Percentiles rank a stretch among this genome's conserved stretches.
Conservation (phyloP, 306 rosid genomes). For the Rosa chinensis region DNA sequence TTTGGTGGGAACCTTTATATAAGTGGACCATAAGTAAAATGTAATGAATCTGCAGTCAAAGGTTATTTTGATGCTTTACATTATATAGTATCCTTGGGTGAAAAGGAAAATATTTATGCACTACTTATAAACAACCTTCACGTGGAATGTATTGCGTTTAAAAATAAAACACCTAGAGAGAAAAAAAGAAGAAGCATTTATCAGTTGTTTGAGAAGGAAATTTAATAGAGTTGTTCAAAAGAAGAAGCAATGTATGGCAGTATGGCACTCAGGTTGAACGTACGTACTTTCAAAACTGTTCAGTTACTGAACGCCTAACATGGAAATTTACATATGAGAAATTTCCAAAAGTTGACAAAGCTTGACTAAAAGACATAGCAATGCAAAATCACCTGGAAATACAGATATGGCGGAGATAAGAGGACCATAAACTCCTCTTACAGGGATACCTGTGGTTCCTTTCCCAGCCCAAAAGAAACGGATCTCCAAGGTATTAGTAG, state of each 20-base stretch:
- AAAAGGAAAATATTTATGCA: background rate
- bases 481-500: conserved; percentile 37
- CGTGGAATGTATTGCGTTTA: background rate
- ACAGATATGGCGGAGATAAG: conserved; percentile 65
- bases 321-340: background rate
- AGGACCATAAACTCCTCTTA: conserved; percentile 57
- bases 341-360: background rate
- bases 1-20: background rate
- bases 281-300: background rate
- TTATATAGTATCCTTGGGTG: background rate
- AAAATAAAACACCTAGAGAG: background rate
- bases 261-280: background rate
- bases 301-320: background rate
- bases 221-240: background rate
- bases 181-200: background rate
- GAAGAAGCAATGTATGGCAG: background rate
- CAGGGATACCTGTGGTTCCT: conserved; percentile 54
- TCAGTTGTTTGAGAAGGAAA: background rate
- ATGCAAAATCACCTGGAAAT: conserved; percentile 41
- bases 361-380: conserved; percentile 35
- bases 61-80: background rate
- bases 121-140: background rate
- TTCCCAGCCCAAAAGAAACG: conserved; percentile 67
- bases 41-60: background rate
- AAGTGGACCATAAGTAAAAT: background rate